Conservation (phyloP, 108 stramenopile genomes). For the Skeletonema marinoi region DNA sequence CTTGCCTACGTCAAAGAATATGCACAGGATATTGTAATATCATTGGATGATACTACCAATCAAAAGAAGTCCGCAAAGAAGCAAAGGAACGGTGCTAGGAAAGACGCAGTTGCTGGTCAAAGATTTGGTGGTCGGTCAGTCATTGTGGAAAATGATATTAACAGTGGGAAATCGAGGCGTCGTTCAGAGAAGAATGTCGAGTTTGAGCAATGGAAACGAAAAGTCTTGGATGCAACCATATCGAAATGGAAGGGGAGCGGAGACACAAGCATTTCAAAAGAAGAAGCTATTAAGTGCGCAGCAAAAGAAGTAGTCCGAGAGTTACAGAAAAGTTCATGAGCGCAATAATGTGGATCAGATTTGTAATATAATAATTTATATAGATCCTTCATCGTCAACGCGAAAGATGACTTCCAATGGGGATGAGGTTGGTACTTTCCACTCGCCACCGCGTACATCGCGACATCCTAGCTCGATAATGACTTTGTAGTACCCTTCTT, state of each 20-base stretch:
- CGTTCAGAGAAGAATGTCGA: neutral
- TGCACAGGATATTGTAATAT: conserved; percentile 13
- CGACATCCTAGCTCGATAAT: conserved; percentile 15
- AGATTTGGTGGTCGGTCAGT: neutral
- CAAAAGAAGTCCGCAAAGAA: neutral
- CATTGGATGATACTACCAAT: neutral
- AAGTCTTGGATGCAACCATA: conserved; percentile 6
- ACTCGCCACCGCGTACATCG: conserved; percentile 23
- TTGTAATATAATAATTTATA: neutral
- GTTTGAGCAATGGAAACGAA: conserved; percentile 34
- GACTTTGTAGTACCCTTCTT: conserved; percentile 22
- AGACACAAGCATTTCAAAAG: neutral
- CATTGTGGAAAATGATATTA: neutral
- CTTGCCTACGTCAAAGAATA: conserved; percentile 15
- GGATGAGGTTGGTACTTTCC: conserved; percentile 15
- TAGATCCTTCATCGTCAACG: conserved; percentile 4
- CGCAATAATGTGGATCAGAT: neutral
- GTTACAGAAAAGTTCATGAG: neutral
- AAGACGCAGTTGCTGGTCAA: neutral
- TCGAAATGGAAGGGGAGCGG: neutral
- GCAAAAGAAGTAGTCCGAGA: conserved; percentile 26
- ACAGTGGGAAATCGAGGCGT: neutral
- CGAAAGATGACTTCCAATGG: conserved; percentile 4
- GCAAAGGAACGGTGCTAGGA: neutral
- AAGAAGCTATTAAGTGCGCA: conserved; percentile 14